Evolutionary conservation across 2,329 filamentous ascomycete genomes (phyloP), one percentile per base, ranked within the genome.

Genomic region (Trichoderma arundinaceum): DNA sequence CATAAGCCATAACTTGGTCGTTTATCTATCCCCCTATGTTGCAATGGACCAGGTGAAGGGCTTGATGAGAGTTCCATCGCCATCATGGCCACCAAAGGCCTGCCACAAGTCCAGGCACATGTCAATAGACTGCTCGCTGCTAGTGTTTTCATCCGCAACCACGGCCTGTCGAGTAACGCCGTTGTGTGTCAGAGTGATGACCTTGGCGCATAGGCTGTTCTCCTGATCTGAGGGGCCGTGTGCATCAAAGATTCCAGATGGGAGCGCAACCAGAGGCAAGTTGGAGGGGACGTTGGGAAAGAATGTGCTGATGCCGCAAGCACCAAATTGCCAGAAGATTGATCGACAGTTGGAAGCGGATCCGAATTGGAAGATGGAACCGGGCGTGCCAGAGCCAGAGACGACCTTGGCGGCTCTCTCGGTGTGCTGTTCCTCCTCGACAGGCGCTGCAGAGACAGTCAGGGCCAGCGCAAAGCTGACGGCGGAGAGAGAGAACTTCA

Each of bases 251-350:
- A 68, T 39, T 10, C 15, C 10, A 17, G 51, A 56, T 17, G 66
- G 64, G 4, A 68, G 39, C 2, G 66, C 66, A 48, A 68, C 57
- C 8, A 68, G 64, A 19, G 66, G 52, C 64, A 68, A 53, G 48
- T 43, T 66, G 28, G 61, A 7, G 41, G 51, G 33, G 44, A 66
- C 63, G 51, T 61, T 59, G 54, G 61, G 19, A 17, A 66, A 66
- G 58, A 59, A 68, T 22, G 66, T 68, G 66, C 66, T 68, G 28
- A 68, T 64, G n/a, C 66, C 66, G 38, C 66, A 68, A 35, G 66
- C 64, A 10, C 66, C 66, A 13, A n/a, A 64, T 17, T 68, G 35
- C 51, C 53, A 68, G 52, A 68, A 68, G 46, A 68, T 9, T 2
- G 46, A 4, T 4, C 66, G 64, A 22, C 57, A 62, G 57, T 35